Percentiles rank a stretch among this genome's conserved stretches.
Evolutionary conservation across 371 early-diverging fungal genomes (phyloP).

Genomic region (Mortierella sp.): DNA sequence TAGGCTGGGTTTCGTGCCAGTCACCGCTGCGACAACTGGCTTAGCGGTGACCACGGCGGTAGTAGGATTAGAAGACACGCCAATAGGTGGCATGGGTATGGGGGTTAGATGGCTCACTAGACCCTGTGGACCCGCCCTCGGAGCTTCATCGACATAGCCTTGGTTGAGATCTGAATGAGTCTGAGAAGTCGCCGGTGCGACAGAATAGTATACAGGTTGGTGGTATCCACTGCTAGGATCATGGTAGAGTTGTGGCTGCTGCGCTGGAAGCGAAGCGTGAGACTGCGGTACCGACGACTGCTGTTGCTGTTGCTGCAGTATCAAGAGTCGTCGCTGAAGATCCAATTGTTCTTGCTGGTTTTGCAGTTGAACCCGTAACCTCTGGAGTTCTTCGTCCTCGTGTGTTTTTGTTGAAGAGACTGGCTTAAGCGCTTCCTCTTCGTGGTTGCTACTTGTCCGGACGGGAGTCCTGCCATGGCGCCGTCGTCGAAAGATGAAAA

Average conservation of each 20-base stretch:
- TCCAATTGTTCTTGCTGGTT: constrained; percentile 35
- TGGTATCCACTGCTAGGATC: constrained; percentile 23
- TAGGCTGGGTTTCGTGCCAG: background rate
- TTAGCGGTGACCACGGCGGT: background rate
- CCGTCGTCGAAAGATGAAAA: constrained; percentile 23
- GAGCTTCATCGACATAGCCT: background rate
- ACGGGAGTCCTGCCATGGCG: constrained; percentile 8
- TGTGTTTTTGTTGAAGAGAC: background rate
- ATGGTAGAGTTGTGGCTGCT: constrained; percentile 18
- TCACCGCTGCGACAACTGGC: background rate
- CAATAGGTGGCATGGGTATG: background rate
- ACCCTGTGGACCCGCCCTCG: background rate
- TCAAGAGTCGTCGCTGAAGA: constrained; percentile 32
- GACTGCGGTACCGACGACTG: constrained; percentile 10
- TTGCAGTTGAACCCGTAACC: constrained; percentile 30
- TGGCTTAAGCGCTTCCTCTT: constrained; percentile 9
- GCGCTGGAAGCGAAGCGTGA: background rate
- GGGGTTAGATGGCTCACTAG: background rate
- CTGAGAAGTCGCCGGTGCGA: background rate
- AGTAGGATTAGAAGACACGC: background rate
- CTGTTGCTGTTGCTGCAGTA: constrained; percentile 28
- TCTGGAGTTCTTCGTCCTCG: constrained; percentile 26
- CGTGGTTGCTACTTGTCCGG: constrained; percentile 14
- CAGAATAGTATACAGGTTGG: constrained; percentile 17
- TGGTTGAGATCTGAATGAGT: background rate